Evolutionary conservation across 306 rosid species (phyloP).

Genomic region (Morella rubra): DNA sequence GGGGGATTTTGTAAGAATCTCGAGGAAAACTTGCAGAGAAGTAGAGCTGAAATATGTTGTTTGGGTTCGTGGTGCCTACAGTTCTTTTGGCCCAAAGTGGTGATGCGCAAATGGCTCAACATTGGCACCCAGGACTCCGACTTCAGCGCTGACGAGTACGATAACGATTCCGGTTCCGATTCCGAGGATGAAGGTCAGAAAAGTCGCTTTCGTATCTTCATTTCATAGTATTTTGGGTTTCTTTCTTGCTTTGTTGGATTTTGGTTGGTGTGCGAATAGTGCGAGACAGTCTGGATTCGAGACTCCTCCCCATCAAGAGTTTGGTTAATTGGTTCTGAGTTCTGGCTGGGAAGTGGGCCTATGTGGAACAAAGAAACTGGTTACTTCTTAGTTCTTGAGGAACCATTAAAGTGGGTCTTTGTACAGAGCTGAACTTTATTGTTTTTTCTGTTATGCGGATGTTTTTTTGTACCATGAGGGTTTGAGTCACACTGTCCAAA

Average conservation of each 20-base stretch:
- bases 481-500: conserved; percentile 7
- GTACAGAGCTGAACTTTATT: not conserved
- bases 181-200: not conserved
- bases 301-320: too few species aligned
- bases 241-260: not conserved
- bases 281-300: too few species aligned
- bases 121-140: conserved; percentile 55
- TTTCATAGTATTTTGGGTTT: too few species aligned
- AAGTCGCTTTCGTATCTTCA: not conserved
- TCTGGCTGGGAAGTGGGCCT: not conserved
- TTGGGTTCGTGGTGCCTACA: conserved; percentile 57
- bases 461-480: not conserved
- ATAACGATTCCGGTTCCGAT: conserved; percentile 29
- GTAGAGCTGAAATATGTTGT: conserved; percentile 66
- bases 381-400: not conserved
- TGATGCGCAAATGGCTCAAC: conserved; percentile 82
- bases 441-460: not conserved
- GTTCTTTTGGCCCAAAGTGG: conserved; percentile 74
- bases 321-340: not conserved
- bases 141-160: conserved; percentile 64
- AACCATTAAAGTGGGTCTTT: not conserved
- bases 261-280: not conserved
- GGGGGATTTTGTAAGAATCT: conserved; percentile 35
- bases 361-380: not conserved
- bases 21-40: conserved; percentile 67